Conservation (phyloP, 2,329 filamentous ascomycete genomes). For the Coniella lustricola region DNA sequence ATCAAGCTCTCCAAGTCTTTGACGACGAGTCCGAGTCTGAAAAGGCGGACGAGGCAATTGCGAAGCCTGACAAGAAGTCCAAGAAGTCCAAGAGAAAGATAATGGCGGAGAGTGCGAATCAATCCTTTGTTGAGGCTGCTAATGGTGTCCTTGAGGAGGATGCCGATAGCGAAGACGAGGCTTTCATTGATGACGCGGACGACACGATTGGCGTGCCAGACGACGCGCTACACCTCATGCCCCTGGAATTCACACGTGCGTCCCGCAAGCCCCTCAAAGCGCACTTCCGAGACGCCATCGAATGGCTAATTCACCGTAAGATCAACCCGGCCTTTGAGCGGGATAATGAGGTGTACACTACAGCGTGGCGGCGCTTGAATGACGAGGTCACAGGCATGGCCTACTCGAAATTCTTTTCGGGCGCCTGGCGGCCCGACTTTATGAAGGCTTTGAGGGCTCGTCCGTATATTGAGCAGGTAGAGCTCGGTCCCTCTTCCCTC, state of each 20-base stretch:
- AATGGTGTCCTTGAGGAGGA: neutral
- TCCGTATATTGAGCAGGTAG: slow-evolving; percentile 46
- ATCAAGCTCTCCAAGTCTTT: slow-evolving; percentile 25
- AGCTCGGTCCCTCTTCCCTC: slow-evolving; percentile 14
- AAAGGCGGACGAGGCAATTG: neutral
- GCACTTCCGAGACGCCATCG: slow-evolving; percentile 66
- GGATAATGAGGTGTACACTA: slow-evolving; percentile 55
- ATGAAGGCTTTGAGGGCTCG: slow-evolving; percentile 57
- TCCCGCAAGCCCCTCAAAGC: slow-evolving; percentile 62
- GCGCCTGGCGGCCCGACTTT: slow-evolving; percentile 63
- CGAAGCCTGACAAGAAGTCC: slow-evolving; percentile 11
- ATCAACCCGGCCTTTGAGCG: slow-evolving; percentile 63
- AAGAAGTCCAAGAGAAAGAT: slow-evolving; percentile 15
- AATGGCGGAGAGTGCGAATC: slow-evolving; percentile 13
- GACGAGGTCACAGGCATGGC: slow-evolving; percentile 63
- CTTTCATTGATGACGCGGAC: slow-evolving; percentile 58
- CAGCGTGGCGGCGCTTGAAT: slow-evolving; percentile 65
- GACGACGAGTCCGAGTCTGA: slow-evolving; percentile 26
- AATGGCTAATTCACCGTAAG: slow-evolving; percentile 77
- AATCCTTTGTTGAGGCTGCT: no score
- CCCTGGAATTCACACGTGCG: slow-evolving; percentile 61
- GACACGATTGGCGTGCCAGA: slow-evolving; percentile 48
- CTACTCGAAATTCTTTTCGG: slow-evolving; percentile 63
- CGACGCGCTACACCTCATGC: slow-evolving; percentile 38
- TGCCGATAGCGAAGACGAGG: slow-evolving; percentile 4